Evolutionary conservation across 2,329 filamentous ascomycete genomes (phyloP).

Genomic region (Keithomyces neogunnii): DNA sequence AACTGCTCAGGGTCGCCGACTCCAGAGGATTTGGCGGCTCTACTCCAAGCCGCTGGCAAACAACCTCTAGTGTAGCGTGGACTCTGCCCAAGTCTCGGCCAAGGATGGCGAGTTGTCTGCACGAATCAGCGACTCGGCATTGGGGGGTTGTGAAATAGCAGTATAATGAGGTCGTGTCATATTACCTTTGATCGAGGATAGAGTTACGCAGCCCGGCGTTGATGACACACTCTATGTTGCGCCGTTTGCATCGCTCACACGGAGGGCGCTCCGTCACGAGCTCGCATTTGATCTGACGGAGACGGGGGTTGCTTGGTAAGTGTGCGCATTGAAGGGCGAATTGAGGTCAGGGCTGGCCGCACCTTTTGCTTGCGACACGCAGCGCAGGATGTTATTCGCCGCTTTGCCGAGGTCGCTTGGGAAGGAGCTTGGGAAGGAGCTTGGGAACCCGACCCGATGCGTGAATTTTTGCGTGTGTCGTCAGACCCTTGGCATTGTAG

Average conservation of each 20-base stretch:
- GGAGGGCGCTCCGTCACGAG: slow-evolving; percentile 2
- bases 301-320: too few relatives aligned
- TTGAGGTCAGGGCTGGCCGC: neutral
- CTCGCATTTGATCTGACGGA: slow-evolving; percentile 6
- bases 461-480: neutral
- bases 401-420: neutral
- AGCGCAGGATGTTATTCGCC: slow-evolving; percentile 2
- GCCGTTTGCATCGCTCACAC: slow-evolving; percentile 5
- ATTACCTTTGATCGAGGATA: slow-evolving; percentile 4
- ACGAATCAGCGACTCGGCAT: neutral
- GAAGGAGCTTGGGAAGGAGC: neutral
- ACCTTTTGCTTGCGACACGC: slow-evolving; percentile 5
- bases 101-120: slow-evolving; percentile 1
- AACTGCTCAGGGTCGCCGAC: neutral
- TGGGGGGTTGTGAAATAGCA: neutral
- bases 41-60: slow-evolving; percentile 1
- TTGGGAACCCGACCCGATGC: neutral
- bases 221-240: slow-evolving; percentile 6
- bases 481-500: neutral
- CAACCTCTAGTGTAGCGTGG: neutral
- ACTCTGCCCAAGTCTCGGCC: slow-evolving; percentile 3
- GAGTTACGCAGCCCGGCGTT: slow-evolving; percentile 5
- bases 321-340: neutral
- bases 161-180: neutral
- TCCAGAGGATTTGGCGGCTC: slow-evolving; percentile 1